Percentiles rank a stretch among this genome's conserved stretches.
Evolutionary conservation across 2,329 filamentous ascomycete genomes (phyloP).

Genomic region (Botrytis tulipae): DNA sequence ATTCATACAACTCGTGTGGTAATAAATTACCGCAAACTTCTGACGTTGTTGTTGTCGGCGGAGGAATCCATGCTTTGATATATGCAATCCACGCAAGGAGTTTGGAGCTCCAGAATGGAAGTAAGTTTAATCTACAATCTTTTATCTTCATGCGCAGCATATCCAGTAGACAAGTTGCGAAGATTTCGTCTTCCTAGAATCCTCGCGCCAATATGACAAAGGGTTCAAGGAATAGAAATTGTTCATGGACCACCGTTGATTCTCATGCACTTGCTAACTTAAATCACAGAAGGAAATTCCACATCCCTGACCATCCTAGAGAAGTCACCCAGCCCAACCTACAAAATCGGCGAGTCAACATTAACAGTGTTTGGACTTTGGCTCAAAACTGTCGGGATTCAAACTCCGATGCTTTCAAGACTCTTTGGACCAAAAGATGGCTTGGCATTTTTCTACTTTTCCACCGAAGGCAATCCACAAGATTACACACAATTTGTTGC

Average conservation of each 20-base stretch:
- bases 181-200: not conserved
- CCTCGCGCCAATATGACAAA: not conserved
- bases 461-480: slow-evolving; percentile 23
- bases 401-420: slow-evolving; percentile 23
- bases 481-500: slow-evolving; percentile 25
- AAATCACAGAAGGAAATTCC: not conserved
- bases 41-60: slow-evolving; percentile 33
- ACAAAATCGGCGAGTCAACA: slow-evolving; percentile 36
- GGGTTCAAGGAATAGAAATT: not conserved
- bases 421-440: slow-evolving; percentile 36
- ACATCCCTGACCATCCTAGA: slow-evolving; percentile 28
- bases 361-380: slow-evolving; percentile 31
- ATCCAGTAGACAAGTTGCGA: not conserved
- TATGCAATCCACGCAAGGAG: slow-evolving; percentile 32
- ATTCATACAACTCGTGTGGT: not conserved
- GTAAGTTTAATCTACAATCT: slow-evolving; percentile 4
- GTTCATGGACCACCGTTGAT: not conserved
- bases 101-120: slow-evolving; percentile 21
- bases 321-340: slow-evolving; percentile 27
- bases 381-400: slow-evolving; percentile 29
- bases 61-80: slow-evolving; percentile 32
- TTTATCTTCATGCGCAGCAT: not conserved
- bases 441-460: slow-evolving; percentile 34
- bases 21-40: slow-evolving; percentile 23
- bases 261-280: not conserved